These are phyloP conservation scores for Coemansia sp. DNA, from an alignment of 192 early-diverging fungal genomes.

Conservation along the genomic window DNA sequence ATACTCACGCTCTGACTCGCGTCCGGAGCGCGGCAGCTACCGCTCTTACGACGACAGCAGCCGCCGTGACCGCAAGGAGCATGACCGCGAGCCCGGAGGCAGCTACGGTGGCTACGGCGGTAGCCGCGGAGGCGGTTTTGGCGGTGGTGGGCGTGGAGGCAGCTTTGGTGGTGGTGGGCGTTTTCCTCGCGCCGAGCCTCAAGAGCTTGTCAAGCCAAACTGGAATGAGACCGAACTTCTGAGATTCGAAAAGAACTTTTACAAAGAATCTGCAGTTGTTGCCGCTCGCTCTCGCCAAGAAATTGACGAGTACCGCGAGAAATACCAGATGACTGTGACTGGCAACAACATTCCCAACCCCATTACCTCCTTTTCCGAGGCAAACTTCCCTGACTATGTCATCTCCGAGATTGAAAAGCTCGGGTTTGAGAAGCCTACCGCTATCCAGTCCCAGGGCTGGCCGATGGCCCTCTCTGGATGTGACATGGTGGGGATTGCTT, in stretches of 20 bases:
- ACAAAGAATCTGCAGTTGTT: conserved; percentile 81
- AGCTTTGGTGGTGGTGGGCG: conserved; percentile 25
- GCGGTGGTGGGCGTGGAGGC: conserved; percentile 13
- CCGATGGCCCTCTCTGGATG: conserved; percentile 96
- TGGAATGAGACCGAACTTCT: conserved; percentile 73
- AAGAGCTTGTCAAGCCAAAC: conserved; percentile 57
- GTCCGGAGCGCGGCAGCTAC: conserved; percentile 58
- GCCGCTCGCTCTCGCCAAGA: conserved; percentile 66
- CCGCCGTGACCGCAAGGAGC: conserved; percentile 65
- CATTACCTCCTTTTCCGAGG: conserved; percentile 84
- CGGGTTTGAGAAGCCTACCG: conserved; percentile 86
- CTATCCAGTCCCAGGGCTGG: conserved; percentile 98
- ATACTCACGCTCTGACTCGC: conserved; percentile 22
- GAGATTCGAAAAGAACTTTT: conserved; percentile 97
- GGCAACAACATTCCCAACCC: conserved; percentile 91
- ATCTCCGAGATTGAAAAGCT: conserved; percentile 81
- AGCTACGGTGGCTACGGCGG: conserved; percentile 18
- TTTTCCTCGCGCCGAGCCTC: conserved; percentile 34
- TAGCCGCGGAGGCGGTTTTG: conserved; percentile 20
- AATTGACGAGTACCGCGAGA: conserved; percentile 73
- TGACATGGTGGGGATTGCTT: conserved; percentile 90
- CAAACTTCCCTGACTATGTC: conserved; percentile 90
- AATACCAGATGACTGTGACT: conserved; percentile 81
- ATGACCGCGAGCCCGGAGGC: conserved; percentile 24
- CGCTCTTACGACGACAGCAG: conserved; percentile 66